Evolutionary conservation across 495 filamentous ascomycete genomes (phyloP).

Genomic region (Zalerion maritima): DNA sequence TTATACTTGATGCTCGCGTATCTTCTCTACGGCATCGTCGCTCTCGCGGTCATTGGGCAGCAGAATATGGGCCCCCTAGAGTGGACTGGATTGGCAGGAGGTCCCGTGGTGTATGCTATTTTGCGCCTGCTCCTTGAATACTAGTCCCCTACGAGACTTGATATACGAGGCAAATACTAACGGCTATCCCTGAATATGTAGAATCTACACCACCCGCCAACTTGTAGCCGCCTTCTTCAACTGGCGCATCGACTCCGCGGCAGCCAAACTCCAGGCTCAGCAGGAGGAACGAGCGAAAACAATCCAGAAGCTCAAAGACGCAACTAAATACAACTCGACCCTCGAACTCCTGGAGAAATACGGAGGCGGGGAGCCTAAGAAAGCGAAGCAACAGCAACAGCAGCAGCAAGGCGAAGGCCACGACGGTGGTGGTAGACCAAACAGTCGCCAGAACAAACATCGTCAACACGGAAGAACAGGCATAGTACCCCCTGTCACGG

Average conservation of each 20-base stretch:
- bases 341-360: constrained; percentile 91
- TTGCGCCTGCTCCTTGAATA: neutral
- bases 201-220: constrained; percentile 53
- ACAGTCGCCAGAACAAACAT: constrained; percentile 7
- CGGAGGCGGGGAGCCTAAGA: constrained; percentile 44
- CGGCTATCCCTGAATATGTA: constrained; percentile 10
- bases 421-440: constrained; percentile 6
- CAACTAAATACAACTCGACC: constrained; percentile 90
- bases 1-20: constrained; percentile 85
- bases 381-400: constrained; percentile 26
- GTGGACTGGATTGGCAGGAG: constrained; percentile 60
- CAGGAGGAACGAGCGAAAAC: constrained; percentile 67
- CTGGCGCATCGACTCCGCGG: constrained; percentile 57
- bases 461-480: constrained; percentile 34
- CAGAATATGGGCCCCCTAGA: constrained; percentile 59
- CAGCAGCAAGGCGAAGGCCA: constrained; percentile 14
- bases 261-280: constrained; percentile 53
- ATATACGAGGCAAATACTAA: neutral
- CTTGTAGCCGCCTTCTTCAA: constrained; percentile 55
- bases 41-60: constrained; percentile 75
- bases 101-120: constrained; percentile 55
- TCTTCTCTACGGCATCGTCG: constrained; percentile 65
- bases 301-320: constrained; percentile 84
- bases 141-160: constrained; percentile 10
- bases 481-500: constrained; percentile 65